Evolutionary conservation across 306 rosid genomes (phyloP).

Genomic region (Datisca glomerata): DNA sequence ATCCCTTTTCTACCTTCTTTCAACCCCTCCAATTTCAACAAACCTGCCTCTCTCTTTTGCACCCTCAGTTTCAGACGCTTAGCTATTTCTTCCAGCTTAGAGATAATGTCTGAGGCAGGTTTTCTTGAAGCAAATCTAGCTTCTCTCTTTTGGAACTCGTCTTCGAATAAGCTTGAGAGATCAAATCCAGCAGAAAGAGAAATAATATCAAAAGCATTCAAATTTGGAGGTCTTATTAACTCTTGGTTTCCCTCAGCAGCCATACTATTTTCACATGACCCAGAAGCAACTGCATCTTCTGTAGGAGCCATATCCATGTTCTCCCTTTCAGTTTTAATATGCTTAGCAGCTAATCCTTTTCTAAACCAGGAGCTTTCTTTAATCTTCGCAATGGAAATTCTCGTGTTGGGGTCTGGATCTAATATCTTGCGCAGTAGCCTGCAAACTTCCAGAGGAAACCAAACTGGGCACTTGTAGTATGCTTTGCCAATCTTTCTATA

Average conservation of each 20-base stretch:
- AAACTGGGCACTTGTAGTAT: constrained; percentile 47
- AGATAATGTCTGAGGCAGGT: constrained; percentile 49
- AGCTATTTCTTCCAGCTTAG: constrained; percentile 65
- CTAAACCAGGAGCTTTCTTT: constrained; percentile 54
- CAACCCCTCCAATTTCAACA: constrained; percentile 41
- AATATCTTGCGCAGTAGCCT: constrained; percentile 38
- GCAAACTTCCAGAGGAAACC: constrained; percentile 62
- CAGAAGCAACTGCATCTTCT: constrained; percentile 17
- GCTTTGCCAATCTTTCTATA: constrained; percentile 74
- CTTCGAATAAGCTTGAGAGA: constrained; percentile 61
- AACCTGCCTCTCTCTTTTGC: constrained; percentile 54
- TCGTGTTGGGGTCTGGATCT: constrained; percentile 57
- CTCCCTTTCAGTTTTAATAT: constrained; percentile 16
- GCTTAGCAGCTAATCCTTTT: constrained; percentile 29
- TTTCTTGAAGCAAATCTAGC: constrained; percentile 55
- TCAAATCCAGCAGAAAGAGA: constrained; percentile 59
- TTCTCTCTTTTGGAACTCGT: constrained; percentile 29
- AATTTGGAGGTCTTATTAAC: constrained; percentile 29
- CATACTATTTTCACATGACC: constrained; percentile 15
- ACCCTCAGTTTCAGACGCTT: constrained; percentile 47
- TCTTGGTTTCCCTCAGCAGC: constrained; percentile 30
- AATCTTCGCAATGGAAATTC: constrained; percentile 44
- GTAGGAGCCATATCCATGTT: constrained; percentile 17
- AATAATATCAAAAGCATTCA: constrained; percentile 81
- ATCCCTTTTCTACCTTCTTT: constrained; percentile 64